Conservation (phyloP, 805 yeast genomes). For the Yarrowia sp. region DNA sequence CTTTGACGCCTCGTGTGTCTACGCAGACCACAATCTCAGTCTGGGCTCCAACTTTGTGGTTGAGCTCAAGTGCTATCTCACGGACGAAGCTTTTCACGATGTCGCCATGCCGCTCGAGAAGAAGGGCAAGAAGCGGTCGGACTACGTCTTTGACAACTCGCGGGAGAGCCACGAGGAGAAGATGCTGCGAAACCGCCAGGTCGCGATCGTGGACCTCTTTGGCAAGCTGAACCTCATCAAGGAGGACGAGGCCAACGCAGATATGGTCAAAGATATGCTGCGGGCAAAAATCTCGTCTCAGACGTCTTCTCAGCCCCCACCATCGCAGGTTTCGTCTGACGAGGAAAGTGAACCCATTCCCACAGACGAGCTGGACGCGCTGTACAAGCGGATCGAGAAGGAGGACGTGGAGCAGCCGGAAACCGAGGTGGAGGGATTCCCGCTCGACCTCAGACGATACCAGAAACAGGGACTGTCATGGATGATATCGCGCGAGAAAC, state of each 20-base stretch:
- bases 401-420: constrained; percentile 62
- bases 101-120: constrained; percentile 28
- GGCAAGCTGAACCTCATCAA: constrained; percentile 42
- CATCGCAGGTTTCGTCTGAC: constrained; percentile 35
- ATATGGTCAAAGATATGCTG: constrained; percentile 20
- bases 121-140: not conserved
- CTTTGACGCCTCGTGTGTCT: constrained; percentile 58
- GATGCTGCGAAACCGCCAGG: constrained; percentile 51
- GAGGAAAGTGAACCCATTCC: constrained; percentile 49
- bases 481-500: constrained; percentile 76
- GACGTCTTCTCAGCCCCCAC: constrained; percentile 28
- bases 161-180: constrained; percentile 57
- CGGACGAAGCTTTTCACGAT: constrained; percentile 38
- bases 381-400: constrained; percentile 71
- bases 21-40: constrained; percentile 56
- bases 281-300: constrained; percentile 28
- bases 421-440: constrained; percentile 55
- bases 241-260: constrained; percentile 23
- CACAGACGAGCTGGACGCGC: constrained; percentile 69
- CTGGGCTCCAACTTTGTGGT: constrained; percentile 76
- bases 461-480: constrained; percentile 84
- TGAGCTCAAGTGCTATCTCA: constrained; percentile 65
- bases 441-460: constrained; percentile 62
- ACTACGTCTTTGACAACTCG: constrained; percentile 35
- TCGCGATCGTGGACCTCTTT: constrained; percentile 55